These are phyloP conservation scores for Trichoderma sp. DNA, from an alignment of 2,329 filamentous ascomycete genomes.

Conservation along the genomic window DNA sequence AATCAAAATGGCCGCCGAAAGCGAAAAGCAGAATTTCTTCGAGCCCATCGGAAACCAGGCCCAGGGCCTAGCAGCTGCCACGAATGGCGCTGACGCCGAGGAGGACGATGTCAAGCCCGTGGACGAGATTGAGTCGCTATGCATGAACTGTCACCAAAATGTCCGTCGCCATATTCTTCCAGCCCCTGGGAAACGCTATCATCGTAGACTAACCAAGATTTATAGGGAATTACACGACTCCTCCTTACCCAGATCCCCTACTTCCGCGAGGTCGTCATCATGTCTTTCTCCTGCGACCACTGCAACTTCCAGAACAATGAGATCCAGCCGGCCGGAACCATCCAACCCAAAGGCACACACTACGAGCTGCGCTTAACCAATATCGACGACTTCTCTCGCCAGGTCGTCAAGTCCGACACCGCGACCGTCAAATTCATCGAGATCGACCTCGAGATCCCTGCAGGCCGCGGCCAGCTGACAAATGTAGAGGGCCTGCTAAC, in stretches of 20 bases:
- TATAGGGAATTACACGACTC: conserved; percentile 77
- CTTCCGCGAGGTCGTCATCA: conserved; percentile 96
- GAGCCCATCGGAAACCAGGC: conserved; percentile 61
- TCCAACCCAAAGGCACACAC: conserved; percentile 82
- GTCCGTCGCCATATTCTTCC: conserved; percentile 42
- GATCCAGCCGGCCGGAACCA: conserved; percentile 85
- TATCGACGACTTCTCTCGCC: conserved; percentile 72
- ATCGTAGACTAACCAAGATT: neutral
- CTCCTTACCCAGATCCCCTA: conserved; percentile 91
- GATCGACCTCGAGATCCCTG: conserved; percentile 87
- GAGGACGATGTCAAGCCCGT: conserved; percentile 54
- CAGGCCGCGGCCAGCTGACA: conserved; percentile 84
- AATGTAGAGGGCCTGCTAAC: conserved; percentile 87
- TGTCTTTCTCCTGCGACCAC: conserved; percentile 91
- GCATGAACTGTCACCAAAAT: conserved; percentile 83
- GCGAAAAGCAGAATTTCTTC: conserved; percentile 51
- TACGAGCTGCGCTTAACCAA: conserved; percentile 77
- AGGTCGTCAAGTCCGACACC: conserved; percentile 89
- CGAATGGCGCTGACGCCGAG: conserved; percentile 34
- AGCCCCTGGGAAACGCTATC: neutral
- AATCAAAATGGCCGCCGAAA: conserved; percentile 42
- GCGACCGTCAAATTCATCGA: conserved; percentile 85
- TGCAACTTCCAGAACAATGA: conserved; percentile 90
- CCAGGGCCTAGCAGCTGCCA: conserved; percentile 45
- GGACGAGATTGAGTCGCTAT: conserved; percentile 72